Base-by-base conservation (phyloP, 2,329 filamentous ascomycete genomes). In the Fusarium penzigii region DNA sequence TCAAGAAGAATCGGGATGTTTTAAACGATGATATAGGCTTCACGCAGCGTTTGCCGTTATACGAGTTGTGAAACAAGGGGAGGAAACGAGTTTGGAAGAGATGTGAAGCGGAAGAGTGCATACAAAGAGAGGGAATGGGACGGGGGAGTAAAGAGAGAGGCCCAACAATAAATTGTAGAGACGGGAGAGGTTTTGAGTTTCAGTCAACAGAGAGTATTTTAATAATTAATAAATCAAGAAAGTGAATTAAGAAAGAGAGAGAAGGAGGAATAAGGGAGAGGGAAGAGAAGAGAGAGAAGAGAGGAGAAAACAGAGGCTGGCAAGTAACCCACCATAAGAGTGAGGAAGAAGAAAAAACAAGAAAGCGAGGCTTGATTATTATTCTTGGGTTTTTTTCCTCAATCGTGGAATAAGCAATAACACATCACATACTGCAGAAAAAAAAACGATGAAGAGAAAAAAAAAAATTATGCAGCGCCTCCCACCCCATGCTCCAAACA, bases 11-110 rank as follows among this genome's bases (percentile, higher is more conserved):
- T 43, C 39, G 8, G 51, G 53, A 51, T 39, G 41, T 25, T 25
- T 25, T 25, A 55, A 49, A 46, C 50, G 48, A 47, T 47, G 54
- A 55, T 52, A 53, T 56, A 53, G 58, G 48, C 46, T 58, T 57
- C 41, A 56, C 49, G 46, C 46, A 54, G 49, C 47, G 20, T 25
- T 25, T 43, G 49, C 44, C 20, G 51, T 58, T 57, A 57, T 55
- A 51, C 44, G 45, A 58, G 51, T 52, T n/a, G 6, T 40, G 57
- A 44, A 49, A 53, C 48, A 52, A 29, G 48, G 40, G 45, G 49
- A 56, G 38, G 38, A 8, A n/a, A 38, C 17, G 32, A 8, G 20
- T 55, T 25, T 36, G 7, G 20, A 25, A 25, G 40, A 51, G 44
- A 48, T 42, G 49, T 45, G 29, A 39, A 46, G 51, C 48, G 51